Base-by-base conservation (phyloP, 805 yeast genomes). In the Candida taoyuanica region DNA sequence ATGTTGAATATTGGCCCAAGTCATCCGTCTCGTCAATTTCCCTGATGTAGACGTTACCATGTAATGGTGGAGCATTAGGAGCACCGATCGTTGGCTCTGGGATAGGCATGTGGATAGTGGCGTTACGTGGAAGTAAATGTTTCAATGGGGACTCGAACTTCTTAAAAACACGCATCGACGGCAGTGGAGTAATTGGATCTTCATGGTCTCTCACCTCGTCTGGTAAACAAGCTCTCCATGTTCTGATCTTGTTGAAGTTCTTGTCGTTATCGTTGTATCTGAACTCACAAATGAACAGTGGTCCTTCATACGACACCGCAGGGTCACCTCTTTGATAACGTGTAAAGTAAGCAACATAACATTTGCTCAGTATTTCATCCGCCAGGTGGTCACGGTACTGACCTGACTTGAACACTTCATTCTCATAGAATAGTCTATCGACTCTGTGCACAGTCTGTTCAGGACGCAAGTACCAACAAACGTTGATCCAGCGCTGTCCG, bases 161-260 rank as follows among this genome's bases (percentile, higher is more conserved):
- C 55, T 79, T 79, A 57, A 84, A 70, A 48, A 76, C 74, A 53
- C 89, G 72, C 37, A 85, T 76, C 42, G 76, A 78, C 39, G 71
- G 67, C 35, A 91, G 71, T 7, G 91, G 88, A 27, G 76, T 76
- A 17, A 84, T 78, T 24, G 85, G 83, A 54, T 89, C 97, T 53
- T 85, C 91, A 38, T 64, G 52, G 47, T 84, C 88, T 53, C 98
- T 78, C 33, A 91, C 84, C 61, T 91, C 98, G 62, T 93, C 98
- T 0, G 98, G 98, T 49, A 93, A 71, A 68, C 98, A 93, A 6
- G 97, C 97, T 62, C 87, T 91, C 98, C 98, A 93, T 3, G 98
- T 91, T 56, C 98, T 76, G 53, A 93, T 93, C 58, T 91, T 84
- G 63, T 91, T 93, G 70, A 93, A 93, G 20, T 81, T 81, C 60